Conservation (phyloP, 305 asterid species). For the Caryopteris hybrid region DNA sequence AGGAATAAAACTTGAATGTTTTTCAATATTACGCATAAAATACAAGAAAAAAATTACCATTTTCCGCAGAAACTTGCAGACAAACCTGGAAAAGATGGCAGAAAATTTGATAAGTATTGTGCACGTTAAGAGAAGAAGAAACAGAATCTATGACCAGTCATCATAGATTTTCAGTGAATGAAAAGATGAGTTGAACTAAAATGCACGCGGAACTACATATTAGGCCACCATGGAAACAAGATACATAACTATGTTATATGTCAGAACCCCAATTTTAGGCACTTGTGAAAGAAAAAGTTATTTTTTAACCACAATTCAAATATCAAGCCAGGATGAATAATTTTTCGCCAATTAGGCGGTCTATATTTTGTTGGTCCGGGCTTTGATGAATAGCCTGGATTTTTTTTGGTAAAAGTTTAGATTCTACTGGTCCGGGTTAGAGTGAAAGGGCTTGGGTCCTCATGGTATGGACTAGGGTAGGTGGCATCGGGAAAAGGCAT, state of each 20-base stretch:
- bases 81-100: slow-evolving; percentile 53
- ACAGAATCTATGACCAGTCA: not conserved
- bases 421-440: not conserved
- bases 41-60: slow-evolving; percentile 47
- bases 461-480: too few species aligned
- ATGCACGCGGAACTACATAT: not conserved
- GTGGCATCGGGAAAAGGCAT: not conserved
- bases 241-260: not conserved
- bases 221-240: not conserved
- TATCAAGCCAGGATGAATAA: too few species aligned
- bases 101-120: not conserved
- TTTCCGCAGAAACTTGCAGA: slow-evolving; percentile 69
- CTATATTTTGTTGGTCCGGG: not conserved
- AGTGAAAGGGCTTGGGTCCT: not conserved
- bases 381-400: not conserved
- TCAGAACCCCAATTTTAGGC: not conserved
- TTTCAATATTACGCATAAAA: not conserved
- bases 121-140: not conserved
- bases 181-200: not conserved
- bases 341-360: not conserved
- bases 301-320: too few species aligned
- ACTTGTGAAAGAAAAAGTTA: not conserved
- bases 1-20: not conserved
- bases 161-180: not conserved
- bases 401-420: not conserved